Evolutionary conservation across 164 flowering plant species (phyloP), one percentile per base, ranked within the genome.

Genomic region (Sextonia rubra): DNA sequence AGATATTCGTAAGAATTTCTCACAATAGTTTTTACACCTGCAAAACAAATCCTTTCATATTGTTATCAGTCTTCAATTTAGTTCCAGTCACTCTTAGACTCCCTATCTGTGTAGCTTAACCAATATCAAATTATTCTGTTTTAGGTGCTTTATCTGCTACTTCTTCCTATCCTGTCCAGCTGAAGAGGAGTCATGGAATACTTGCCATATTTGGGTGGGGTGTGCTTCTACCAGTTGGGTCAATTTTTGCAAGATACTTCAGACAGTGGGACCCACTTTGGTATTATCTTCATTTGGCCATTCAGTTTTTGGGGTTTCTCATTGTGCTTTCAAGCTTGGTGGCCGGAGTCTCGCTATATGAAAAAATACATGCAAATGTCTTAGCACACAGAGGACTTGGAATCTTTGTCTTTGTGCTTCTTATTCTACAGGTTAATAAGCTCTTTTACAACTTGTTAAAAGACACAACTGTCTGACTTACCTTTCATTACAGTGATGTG

Each of bases 141-240:
- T 47, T 68, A 80, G 73, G 79, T 58, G 30, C 48, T 22, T 70
- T 69, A 18, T 44, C 75, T 75, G 65, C 75, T 75, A 62, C 83
- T 82, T 88, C 78, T 69, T 62, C 83, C 26, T 64, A 29, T 77
- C 70, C 73, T 24, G 52, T 66, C 6, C 30, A 75, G 68, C 61
- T 76, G 73, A 90, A 77, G 82, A 81, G 73, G 80, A 86, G 75
- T 44, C 99, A 95, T 80, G 97, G 94, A 62, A 29, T 83, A 71
- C 52, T 91, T 77, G 95, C 83, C 24, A 44, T 87, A 12, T 11
- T 90, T 27, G 93, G 88, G 72, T 95, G 98, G 98, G 99, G 96
- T 17, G 65, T 90, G 24, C 71, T 95, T 60, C 88, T 91, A 69
- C 98, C 98, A 12, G n/a, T 66, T 47, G 99, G 99, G 58, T 91